phyloP scores from a whole-genome alignment of 192 early-diverging fungal species.

The Backusella luteola region DNA sequence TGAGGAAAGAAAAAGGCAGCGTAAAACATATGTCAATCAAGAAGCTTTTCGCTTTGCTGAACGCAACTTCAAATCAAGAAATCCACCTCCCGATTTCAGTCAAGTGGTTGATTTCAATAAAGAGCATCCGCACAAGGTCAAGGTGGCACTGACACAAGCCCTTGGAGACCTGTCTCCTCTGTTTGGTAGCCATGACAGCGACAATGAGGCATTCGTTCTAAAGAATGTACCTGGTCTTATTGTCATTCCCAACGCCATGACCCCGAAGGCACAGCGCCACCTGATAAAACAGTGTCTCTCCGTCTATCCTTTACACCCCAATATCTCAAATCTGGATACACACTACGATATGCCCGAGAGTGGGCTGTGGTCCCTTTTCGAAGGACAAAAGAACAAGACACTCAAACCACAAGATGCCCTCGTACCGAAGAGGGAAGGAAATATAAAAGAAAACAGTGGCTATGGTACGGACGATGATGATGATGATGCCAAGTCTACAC shows the following conservation, averaged over 20 bases:
- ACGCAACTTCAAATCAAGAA: constrained; percentile 55
- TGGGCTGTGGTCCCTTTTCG: constrained; percentile 62
- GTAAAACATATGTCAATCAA: constrained; percentile 36
- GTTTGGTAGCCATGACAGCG: not conserved
- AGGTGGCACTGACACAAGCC: constrained; percentile 1
- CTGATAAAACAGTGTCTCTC: constrained; percentile 72
- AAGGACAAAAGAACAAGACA: constrained; percentile 23
- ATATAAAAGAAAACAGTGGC: constrained; percentile 5
- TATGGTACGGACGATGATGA: not conserved
- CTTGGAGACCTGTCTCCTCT: constrained; percentile 2
- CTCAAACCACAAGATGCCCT: constrained; percentile 25
- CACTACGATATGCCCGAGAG: constrained; percentile 68
- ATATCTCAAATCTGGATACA: constrained; percentile 86
- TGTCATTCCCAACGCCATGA: constrained; percentile 76
- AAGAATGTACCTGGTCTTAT: constrained; percentile 53
- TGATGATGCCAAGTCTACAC: constrained; percentile 32
- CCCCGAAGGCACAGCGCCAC: constrained; percentile 62
- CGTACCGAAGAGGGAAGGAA: constrained; percentile 27
- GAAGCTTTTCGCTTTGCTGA: constrained; percentile 73
- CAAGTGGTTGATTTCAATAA: constrained; percentile 55
- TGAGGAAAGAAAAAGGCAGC: constrained; percentile 14
- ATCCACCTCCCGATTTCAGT: constrained; percentile 48
- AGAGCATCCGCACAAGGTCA: not conserved
- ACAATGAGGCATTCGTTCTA: not conserved
- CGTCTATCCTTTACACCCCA: constrained; percentile 74